Base-by-base conservation (phyloP, 192 early-diverging fungal genomes). In the Chytriomyces hyalinus region DNA sequence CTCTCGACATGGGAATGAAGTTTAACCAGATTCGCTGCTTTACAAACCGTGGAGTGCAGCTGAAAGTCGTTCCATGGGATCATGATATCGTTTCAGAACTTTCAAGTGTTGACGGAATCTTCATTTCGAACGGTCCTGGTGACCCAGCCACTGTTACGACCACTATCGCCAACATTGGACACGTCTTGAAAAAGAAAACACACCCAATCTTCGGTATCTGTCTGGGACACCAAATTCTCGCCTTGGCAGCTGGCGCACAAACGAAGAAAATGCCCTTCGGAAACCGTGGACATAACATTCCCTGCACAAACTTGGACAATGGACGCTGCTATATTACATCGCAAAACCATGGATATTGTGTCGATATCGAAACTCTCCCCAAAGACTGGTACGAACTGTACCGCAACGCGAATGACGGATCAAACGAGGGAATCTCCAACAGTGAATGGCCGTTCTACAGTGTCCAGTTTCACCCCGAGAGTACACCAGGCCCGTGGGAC, bases 401-500 rank as follows among this genome's bases (percentile, higher is more conserved):
- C 86, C 92, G 97, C 76, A 99, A 99, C 75, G 96, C 96, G 79
- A 99, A 99, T 83, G 97, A 99, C 82, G 93, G 93, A 4, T 96
- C 96, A 22, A 99, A 99, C 91, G 97, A 99, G 85, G 97, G 97
- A 66, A 97, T 99, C 80, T 92, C 94, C 79, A 94, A 97, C 87
- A 91, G 86, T 50, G 85, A 91, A 13, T 82, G 96, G 17, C 97
- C 97, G 36, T 95, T 94, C 84, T 99, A 97, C 83, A 94, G 93
- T 70, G 97, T 99, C 8, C 97, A 99, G 87, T 99, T 99, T 90
- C 97, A 99, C 87, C 97, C 97, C 22, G 97, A 99, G 85, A 93
- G 94, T 7, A 92, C 91, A 24, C 94, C 97, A 9, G 97, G 97
- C 57, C 97, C 97, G 36, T 92, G 94, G 81, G 97, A 99, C 79